Conservation (phyloP, 257 asterid species). For the Solanum tarapatanum region DNA sequence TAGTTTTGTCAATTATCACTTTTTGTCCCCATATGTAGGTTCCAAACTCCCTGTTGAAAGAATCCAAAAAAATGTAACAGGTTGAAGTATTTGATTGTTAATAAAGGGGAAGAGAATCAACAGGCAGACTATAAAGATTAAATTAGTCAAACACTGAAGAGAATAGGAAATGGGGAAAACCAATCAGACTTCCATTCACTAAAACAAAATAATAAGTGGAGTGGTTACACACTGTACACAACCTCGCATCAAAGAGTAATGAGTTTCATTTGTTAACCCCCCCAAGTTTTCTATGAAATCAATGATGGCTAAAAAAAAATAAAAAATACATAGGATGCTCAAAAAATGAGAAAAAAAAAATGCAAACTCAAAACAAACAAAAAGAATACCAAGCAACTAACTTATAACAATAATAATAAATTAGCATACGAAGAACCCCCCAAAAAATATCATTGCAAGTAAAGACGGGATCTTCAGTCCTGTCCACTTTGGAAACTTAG, state of each 20-base stretch:
- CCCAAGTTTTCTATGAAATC: constrained; percentile 27
- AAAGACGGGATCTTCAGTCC: constrained; percentile 8
- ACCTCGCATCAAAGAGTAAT: constrained; percentile 23
- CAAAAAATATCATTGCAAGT: constrained; percentile 14
- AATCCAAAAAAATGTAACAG: not conserved
- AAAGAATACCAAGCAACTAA: constrained; percentile 41
- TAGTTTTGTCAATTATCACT: not conserved
- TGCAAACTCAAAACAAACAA: constrained; percentile 55
- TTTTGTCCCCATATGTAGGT: not conserved
- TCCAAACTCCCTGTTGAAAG: not conserved
- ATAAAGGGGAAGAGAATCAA: not conserved
- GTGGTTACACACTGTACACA: constrained; percentile 56
- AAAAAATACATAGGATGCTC: not conserved
- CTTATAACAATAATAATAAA: constrained; percentile 10
- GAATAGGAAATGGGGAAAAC: not conserved
- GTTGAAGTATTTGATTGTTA: not conserved
- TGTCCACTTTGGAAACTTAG: constrained; percentile 15
- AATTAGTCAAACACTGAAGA: not conserved
- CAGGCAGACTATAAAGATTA: not conserved
- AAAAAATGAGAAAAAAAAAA: not conserved
- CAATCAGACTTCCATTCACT: constrained; percentile 39
- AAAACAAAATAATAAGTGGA: constrained; percentile 29
- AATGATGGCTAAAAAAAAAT: constrained; percentile 5
- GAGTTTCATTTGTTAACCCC: constrained; percentile 25
- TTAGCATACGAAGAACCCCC: not conserved